Conservation (phyloP, 208 protist genomes). For the Crithidia thermophila region DNA sequence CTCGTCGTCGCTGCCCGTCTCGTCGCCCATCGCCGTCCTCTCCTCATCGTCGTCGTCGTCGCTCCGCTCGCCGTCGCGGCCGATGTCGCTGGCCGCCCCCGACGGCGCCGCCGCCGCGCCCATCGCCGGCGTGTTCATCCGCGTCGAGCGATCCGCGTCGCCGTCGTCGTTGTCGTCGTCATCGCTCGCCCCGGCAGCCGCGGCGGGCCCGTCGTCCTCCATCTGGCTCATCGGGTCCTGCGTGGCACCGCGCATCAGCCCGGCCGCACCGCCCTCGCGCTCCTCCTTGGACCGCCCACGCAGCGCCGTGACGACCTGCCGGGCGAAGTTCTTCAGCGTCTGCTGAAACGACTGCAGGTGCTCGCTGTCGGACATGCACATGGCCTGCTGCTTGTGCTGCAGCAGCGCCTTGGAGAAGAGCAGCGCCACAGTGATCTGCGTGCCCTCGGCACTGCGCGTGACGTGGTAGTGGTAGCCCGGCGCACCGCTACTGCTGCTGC, state of each 20-base stretch:
- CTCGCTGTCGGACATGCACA: slow-evolving; percentile 82
- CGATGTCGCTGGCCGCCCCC: slow-evolving; percentile 26
- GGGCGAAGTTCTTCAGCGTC: slow-evolving; percentile 59
- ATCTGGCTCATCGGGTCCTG: slow-evolving; percentile 24
- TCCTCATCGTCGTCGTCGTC: slow-evolving; percentile 30
- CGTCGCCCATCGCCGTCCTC: slow-evolving; percentile 9
- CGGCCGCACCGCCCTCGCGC: slow-evolving; percentile 28
- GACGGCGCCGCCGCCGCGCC: slow-evolving; percentile 18
- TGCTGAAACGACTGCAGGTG: slow-evolving; percentile 66
- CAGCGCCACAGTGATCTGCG: slow-evolving; percentile 65
- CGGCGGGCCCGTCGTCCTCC: slow-evolving; percentile 30
- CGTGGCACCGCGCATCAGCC: slow-evolving; percentile 15
- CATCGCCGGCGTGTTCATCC: slow-evolving; percentile 23
- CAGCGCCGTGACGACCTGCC: slow-evolving; percentile 56
- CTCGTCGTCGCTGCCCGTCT: slow-evolving; percentile 15
- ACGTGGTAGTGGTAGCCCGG: slow-evolving; percentile 74
- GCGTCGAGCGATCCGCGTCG: slow-evolving; percentile 21
- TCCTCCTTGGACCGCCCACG: slow-evolving; percentile 47
- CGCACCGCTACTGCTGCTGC: too few relatives aligned
- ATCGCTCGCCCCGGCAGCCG: slow-evolving; percentile 9
- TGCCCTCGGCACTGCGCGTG: slow-evolving; percentile 39
- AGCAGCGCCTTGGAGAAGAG: slow-evolving; percentile 78
- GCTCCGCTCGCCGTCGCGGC: slow-evolving; percentile 10
- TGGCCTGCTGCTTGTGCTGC: slow-evolving; percentile 38
- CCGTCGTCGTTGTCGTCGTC: slow-evolving; percentile 37